Base-by-base conservation (phyloP, 306 rosid genomes). In the Vigna angularis region DNA sequence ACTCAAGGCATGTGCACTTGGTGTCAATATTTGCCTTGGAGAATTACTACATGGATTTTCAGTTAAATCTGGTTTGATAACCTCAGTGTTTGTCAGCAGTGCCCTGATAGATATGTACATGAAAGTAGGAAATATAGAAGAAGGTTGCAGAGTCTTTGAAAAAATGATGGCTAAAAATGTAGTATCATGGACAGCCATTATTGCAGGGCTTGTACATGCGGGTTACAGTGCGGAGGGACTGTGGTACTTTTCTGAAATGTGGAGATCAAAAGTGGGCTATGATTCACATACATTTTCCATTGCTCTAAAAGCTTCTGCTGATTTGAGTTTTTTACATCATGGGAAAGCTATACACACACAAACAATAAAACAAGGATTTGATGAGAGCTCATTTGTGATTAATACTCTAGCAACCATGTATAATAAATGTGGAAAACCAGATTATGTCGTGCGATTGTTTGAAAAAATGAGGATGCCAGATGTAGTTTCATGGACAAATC, bases 401-500 rank as follows among this genome's bases (percentile, higher is more conserved):
- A 91, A 90, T 70, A 84, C 89, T 14, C 92, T 93, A 62, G 88
- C 90, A 51, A 78, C 92, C 64, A 81, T 93, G 93, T 93, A 93
- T 79, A 88, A 76, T 72, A 93, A 87, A 86, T 91, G 97, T 56
- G 89, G 93, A 48, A 93, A 91, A 77, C 82, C 89, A 48, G 91
- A 84, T 62, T 85, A 85, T 42, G 89, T 89, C 49, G 70, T 83
- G 77, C 87, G 65, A 40, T 85, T 93, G 86, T 91, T 89, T 80
- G 85, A 75, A 11, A 82, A 86, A 62, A 87, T 87, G 91, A 78
- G 85, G 71, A 79, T 62, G 30, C 91, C 75, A 2, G 92, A 93
- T 69, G 91, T 93, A n/a, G 97, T 90, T 83, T 91, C 93, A 7
- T 93, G 98, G 98, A 93, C 89, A 42, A 84, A 83, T 75, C 82